These are phyloP conservation scores for Clausena lansium DNA, from an alignment of 345 rosid genomes.

Conservation along the genomic window DNA sequence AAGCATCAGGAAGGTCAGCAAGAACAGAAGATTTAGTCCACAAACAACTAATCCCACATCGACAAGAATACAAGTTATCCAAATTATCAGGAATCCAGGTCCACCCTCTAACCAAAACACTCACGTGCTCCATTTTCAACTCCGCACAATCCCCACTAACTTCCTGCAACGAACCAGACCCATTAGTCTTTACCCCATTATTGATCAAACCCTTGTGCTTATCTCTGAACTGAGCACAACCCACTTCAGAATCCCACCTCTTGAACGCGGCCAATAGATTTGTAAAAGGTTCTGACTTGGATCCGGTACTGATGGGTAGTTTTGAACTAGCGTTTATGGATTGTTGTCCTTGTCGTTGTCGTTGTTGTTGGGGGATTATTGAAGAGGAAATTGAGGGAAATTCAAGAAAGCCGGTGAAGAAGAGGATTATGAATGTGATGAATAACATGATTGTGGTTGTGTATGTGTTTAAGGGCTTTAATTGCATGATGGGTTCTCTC, in stretches of 20 bases:
- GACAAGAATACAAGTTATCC: constrained; percentile 80
- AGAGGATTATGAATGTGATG: constrained; percentile 62
- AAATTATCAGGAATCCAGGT: constrained; percentile 97
- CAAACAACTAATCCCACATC: constrained; percentile 84
- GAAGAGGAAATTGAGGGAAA: constrained; percentile 59
- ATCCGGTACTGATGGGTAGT: neutral
- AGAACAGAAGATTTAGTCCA: constrained; percentile 96
- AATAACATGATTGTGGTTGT: constrained; percentile 54
- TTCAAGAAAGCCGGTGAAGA: constrained; percentile 73
- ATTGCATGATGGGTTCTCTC: constrained; percentile 38
- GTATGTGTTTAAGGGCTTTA: constrained; percentile 54
- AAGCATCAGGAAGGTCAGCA: constrained; percentile 82
- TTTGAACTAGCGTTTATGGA: constrained; percentile 9
- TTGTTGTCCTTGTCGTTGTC: neutral
- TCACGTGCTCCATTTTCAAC: constrained; percentile 62
- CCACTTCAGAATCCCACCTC: constrained; percentile 82
- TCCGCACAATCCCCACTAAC: constrained; percentile 34
- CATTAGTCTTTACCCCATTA: constrained; percentile 27
- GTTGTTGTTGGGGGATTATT: constrained; percentile 8
- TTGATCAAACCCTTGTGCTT: constrained; percentile 32
- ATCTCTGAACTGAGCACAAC: constrained; percentile 67
- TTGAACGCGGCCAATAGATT: constrained; percentile 50
- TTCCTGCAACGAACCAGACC: constrained; percentile 57
- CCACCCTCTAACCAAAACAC: constrained; percentile 87
- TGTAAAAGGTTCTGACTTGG: constrained; percentile 50